A percentile compares a stretch with the other conserved stretches of the same genome.
Evolutionary conservation across 2,329 filamentous ascomycete genomes (phyloP).

Genomic region (Hypoxylon sp.): DNA sequence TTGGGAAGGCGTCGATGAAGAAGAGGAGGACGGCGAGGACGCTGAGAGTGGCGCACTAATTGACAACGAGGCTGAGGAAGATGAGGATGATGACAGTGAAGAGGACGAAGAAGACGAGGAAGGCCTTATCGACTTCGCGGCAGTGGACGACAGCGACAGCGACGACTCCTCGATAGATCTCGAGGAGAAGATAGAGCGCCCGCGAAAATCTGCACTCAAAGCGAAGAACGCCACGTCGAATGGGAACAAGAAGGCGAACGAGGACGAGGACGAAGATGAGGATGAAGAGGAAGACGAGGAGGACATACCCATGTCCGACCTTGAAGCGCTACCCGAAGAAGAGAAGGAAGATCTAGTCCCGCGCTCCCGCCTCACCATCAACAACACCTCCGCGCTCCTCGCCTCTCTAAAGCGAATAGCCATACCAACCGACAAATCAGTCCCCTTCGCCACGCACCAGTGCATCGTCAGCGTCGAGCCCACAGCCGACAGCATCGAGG

Average conservation of each 20-base stretch:
- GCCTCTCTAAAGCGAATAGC: conserved; percentile 84
- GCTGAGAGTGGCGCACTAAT: conserved; percentile 47
- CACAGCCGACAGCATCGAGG: conserved; percentile 77
- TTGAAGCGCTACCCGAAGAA: conserved; percentile 81
- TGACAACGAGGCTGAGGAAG: conserved; percentile 48
- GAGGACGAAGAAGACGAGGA: conserved; percentile 50
- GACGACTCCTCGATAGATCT: conserved; percentile 82
- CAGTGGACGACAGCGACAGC: conserved; percentile 72
- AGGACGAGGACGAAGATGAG: conserved; percentile 69
- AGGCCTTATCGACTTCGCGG: conserved; percentile 66
- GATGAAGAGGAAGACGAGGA: conserved; percentile 84
- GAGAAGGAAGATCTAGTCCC: conserved; percentile 90
- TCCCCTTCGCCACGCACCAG: conserved; percentile 88
- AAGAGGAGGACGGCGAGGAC: conserved; percentile 44
- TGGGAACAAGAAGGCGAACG: conserved; percentile 54
- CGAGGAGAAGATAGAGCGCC: conserved; percentile 77
- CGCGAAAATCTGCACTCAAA: conserved; percentile 61
- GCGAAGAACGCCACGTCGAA: conserved; percentile 61
- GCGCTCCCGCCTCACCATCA: conserved; percentile 94
- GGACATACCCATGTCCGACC: conserved; percentile 90
- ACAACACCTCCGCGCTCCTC: conserved; percentile 91
- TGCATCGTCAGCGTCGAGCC: conserved; percentile 77
- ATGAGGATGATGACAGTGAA: conserved; percentile 44
- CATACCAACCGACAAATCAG: conserved; percentile 74
- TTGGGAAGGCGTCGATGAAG: conserved; percentile 47